These are phyloP conservation scores for Mycoemilia scoparia DNA, from an alignment of 192 early-diverging fungal genomes.

Conservation along the genomic window DNA sequence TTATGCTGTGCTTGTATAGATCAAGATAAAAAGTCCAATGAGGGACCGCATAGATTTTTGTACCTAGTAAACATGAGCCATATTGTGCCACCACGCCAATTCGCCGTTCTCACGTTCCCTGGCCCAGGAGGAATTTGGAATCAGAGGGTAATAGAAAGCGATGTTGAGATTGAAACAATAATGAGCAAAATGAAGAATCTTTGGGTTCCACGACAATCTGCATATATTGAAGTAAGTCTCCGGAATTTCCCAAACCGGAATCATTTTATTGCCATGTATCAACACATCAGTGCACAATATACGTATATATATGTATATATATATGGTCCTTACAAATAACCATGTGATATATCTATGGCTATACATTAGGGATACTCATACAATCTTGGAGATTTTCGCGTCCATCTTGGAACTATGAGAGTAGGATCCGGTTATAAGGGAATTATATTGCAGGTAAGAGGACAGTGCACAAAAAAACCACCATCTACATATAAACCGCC, in stretches of 20 bases:
- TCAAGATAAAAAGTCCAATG: too few relatives aligned
- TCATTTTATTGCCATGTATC: too few relatives aligned
- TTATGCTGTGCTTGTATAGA: too few relatives aligned
- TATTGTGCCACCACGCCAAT: constrained; percentile 16
- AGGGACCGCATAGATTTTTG: constrained; percentile 22
- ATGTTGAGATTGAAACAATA: constrained; percentile 27
- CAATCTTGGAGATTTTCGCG: constrained; percentile 24
- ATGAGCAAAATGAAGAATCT: constrained; percentile 23
- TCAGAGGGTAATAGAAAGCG: constrained; percentile 23
- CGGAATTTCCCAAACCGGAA: too few relatives aligned
- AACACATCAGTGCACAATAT: too few relatives aligned
- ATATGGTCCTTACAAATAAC: too few relatives aligned
- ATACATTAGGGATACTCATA: constrained; percentile 28
- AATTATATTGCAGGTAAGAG: too few relatives aligned
- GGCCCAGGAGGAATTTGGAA: too few relatives aligned
- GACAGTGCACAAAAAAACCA: too few relatives aligned
- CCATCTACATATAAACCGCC: too few relatives aligned
- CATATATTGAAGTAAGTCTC: constrained; percentile 25
- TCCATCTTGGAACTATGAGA: constrained; percentile 25
- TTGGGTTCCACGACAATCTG: constrained; percentile 23
- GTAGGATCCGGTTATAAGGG: constrained; percentile 30
- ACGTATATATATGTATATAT: too few relatives aligned
- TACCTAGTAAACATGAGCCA: constrained; percentile 22
- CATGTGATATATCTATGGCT: too few relatives aligned
- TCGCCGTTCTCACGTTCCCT: constrained; percentile 26